These are phyloP conservation scores for Xylariales sp. DNA, from an alignment of 2,329 filamentous ascomycete species.

Conservation along the genomic window DNA sequence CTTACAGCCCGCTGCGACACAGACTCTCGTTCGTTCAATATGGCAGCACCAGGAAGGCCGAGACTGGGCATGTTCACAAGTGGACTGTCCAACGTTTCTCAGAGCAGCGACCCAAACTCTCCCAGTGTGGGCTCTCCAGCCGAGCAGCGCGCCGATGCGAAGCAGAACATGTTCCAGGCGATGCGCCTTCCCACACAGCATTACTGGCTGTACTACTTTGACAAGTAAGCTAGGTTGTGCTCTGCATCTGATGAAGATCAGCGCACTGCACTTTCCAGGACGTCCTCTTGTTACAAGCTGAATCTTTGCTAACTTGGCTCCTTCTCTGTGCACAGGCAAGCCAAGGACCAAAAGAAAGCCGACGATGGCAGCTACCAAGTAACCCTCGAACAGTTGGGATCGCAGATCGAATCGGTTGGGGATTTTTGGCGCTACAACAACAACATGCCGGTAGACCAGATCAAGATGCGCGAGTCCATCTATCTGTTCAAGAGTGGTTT, in stretches of 20 bases:
- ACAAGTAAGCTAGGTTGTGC: conserved; percentile 38
- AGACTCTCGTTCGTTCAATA: too few relatives aligned
- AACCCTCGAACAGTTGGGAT: conserved; percentile 57
- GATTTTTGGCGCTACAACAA: conserved; percentile 83
- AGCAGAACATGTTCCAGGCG: conserved; percentile 76
- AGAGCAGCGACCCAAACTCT: conserved; percentile 55
- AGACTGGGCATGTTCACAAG: conserved; percentile 56
- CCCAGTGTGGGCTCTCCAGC: conserved; percentile 62
- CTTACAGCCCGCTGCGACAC: too few relatives aligned
- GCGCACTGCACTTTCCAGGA: too few relatives aligned
- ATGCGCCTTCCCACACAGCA: conserved; percentile 73
- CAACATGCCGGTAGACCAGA: conserved; percentile 70
- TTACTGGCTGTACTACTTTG: conserved; percentile 71
- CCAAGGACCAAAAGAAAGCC: conserved; percentile 38
- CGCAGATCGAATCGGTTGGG: conserved; percentile 72
- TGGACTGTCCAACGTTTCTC: conserved; percentile 57
- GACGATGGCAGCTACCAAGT: conserved; percentile 43
- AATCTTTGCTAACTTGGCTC: too few relatives aligned
- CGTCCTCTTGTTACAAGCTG: too few relatives aligned
- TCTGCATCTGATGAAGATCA: too few relatives aligned
- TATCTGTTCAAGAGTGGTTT: conserved; percentile 78
- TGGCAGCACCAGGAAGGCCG: conserved; percentile 38
- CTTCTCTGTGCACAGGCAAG: conserved; percentile 27
- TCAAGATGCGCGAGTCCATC: conserved; percentile 72
- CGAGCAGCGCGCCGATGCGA: conserved; percentile 70